Evolutionary conservation across 2,329 filamentous ascomycete species (phyloP), one percentile per base, ranked within the genome.

Genomic region (Lojkania enalia): DNA sequence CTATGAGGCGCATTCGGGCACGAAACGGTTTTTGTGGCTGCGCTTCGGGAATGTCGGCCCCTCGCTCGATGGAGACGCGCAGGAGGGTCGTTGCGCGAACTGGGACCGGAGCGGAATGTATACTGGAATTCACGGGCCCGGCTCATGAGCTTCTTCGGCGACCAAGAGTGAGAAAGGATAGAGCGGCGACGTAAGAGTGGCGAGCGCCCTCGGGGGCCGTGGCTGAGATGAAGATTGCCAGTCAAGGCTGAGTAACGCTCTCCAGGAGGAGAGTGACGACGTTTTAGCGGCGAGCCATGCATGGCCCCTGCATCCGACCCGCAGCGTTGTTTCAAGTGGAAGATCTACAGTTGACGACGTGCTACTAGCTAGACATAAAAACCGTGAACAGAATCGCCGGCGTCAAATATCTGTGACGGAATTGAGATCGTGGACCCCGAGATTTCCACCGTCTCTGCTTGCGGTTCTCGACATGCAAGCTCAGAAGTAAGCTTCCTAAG

Each of bases 181-280:
- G 19, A 15, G 41, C 20, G 41, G 36, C 25, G 35, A 15, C 4
- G 35, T 15, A 29, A 9, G 30, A 9, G 35, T 31, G 35, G 35
- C 36, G 36, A 31, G n/a, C 3, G 7, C n/a, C 4, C 11, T 16
- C 15, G n/a, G 14, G 23, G 35, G n/a, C 16, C 20, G 39, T 44
- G 15, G 25, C 23, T 30, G 42, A 44, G 33, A 48, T 40, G 40
- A 48, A 19, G 42, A 45, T 42, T 35, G 37, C 16, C 42, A 18
- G 16, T 21, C 15, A 33, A 33, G 42, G 20, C 42, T 21, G 35
- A 30, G 42, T 27, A 44, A 27, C 2, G 41, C 32, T 19, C 27
- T 30, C 20, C 42, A 38, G 30, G 38, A 39, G 6, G n/a, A n/a
- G n/a, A n/a, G n/a, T 40, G 38, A 39, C 35, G 46, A 46, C 33